phyloP scores from a whole-genome alignment of 2,329 filamentous ascomycete genomes.

The Fusarium brevicatenulatum region DNA sequence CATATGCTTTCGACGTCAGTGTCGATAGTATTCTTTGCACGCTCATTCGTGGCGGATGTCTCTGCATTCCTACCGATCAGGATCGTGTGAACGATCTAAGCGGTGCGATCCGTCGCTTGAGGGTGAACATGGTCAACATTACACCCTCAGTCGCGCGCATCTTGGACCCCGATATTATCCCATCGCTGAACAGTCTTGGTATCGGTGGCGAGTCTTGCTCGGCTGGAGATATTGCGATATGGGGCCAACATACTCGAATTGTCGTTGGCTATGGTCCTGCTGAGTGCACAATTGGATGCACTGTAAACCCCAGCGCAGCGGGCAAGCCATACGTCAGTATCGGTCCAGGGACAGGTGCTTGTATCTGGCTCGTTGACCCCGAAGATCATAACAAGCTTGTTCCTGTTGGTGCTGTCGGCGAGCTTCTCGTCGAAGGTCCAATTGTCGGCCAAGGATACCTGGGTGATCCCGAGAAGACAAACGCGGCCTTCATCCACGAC shows the following conservation, averaged over 20 bases:
- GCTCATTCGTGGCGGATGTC: constrained; percentile 59
- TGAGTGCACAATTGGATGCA: constrained; percentile 64
- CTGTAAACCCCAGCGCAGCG: constrained; percentile 54
- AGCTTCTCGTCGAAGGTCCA: constrained; percentile 66
- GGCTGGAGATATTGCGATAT: constrained; percentile 58
- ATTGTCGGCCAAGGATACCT: constrained; percentile 72
- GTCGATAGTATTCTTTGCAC: constrained; percentile 66
- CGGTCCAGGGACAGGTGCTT: constrained; percentile 58
- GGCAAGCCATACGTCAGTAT: constrained; percentile 55
- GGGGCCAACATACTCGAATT: constrained; percentile 58
- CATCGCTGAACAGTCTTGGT: constrained; percentile 58
- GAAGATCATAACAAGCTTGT: constrained; percentile 58
- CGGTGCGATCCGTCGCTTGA: constrained; percentile 55
- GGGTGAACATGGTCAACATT: constrained; percentile 60
- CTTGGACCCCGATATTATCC: constrained; percentile 56
- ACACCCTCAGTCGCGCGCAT: constrained; percentile 62
- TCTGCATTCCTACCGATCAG: constrained; percentile 65
- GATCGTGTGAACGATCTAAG: constrained; percentile 62
- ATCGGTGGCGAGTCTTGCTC: constrained; percentile 65
- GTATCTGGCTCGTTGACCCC: constrained; percentile 63
- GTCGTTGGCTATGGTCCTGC: constrained; percentile 65
- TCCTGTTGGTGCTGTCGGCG: constrained; percentile 61
- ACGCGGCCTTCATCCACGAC: constrained; percentile 65
- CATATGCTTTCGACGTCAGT: constrained; percentile 65
- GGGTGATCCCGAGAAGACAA: constrained; percentile 66